These are phyloP conservation scores for Thalassiosira livingstoniorum DNA, from an alignment of 352 stramenopile genomes.

Conservation along the genomic window DNA sequence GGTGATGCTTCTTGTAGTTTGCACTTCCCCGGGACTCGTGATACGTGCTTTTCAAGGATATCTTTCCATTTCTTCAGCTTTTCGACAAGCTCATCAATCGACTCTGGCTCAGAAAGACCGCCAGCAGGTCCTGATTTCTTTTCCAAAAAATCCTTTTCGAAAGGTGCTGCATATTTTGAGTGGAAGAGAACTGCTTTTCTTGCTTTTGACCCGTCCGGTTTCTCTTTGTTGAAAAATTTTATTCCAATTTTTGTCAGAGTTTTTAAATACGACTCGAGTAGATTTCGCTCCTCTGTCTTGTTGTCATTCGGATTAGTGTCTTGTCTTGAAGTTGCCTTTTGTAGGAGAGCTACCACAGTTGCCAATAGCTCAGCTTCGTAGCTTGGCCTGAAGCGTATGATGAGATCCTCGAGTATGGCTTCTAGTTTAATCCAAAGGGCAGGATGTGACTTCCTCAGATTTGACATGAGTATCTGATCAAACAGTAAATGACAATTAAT, in stretches of 20 bases:
- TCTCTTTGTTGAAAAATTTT: conserved; percentile 69
- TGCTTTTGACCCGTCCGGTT: conserved; percentile 36
- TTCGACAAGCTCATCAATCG: conserved; percentile 62
- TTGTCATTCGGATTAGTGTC: conserved; percentile 48
- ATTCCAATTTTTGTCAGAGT: conserved; percentile 55
- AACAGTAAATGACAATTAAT: background rate
- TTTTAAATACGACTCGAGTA: conserved; percentile 55
- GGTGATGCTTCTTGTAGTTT: conserved; percentile 79
- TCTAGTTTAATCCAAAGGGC: conserved; percentile 92
- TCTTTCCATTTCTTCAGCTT: conserved; percentile 83
- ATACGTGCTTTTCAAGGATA: conserved; percentile 78
- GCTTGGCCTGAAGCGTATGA: conserved; percentile 95
- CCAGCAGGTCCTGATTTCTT: conserved; percentile 13
- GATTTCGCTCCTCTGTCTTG: conserved; percentile 20
- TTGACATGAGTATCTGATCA: conserved; percentile 97
- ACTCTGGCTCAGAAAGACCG: background rate
- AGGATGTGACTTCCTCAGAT: conserved; percentile 86
- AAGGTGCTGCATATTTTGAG: conserved; percentile 57
- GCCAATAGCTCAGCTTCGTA: conserved; percentile 97
- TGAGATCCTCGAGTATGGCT: conserved; percentile 98
- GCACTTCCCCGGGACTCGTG: conserved; percentile 66
- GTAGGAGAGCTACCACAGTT: conserved; percentile 94
- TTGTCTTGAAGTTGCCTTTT: conserved; percentile 90
- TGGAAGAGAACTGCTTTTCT: conserved; percentile 66
- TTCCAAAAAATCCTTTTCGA: conserved; percentile 82